A percentile compares a stretch with the other conserved stretches of the same genome.
Conservation (phyloP, 179 eudicot species). For the Patellifolia procumbens region DNA sequence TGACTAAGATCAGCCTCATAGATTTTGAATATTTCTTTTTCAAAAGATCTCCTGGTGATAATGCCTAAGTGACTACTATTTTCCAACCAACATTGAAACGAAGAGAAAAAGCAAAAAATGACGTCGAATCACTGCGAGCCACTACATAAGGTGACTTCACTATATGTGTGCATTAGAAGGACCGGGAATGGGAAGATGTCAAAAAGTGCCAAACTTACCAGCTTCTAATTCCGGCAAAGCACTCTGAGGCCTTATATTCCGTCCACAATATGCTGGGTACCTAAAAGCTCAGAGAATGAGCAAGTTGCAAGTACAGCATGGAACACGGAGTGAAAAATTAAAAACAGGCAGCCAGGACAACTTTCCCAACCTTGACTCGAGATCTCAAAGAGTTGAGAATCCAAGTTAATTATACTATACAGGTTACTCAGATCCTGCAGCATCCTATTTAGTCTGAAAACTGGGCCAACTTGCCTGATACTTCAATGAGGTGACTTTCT, state of each 20-base stretch:
- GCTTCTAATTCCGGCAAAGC: slow-evolving; percentile 87
- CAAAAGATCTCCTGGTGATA: neutral
- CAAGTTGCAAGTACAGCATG: neutral
- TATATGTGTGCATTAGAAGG: neutral
- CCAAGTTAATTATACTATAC: neutral
- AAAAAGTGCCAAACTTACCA: slow-evolving; percentile 60
- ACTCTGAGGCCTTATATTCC: slow-evolving; percentile 78
- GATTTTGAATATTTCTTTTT: neutral
- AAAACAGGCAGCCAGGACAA: neutral
- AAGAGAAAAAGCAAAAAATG: neutral
- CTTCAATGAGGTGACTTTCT: too few species aligned
- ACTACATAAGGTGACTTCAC: neutral
- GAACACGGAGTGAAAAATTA: neutral
- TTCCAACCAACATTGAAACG: slow-evolving; percentile 1
- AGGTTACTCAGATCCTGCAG: neutral
- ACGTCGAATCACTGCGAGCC: neutral
- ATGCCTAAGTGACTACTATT: neutral
- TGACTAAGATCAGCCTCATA: neutral
- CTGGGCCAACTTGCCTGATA: neutral
- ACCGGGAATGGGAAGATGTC: neutral
- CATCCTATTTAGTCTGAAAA: neutral
- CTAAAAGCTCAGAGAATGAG: slow-evolving; percentile 35
- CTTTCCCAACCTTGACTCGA: neutral
- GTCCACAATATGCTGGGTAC: slow-evolving; percentile 89
- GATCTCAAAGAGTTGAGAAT: neutral